Percentiles rank a stretch among this genome's conserved stretches.
Evolutionary conservation across 129 eudicot genomes (phyloP).

Genomic region (Lactuca sativa): DNA sequence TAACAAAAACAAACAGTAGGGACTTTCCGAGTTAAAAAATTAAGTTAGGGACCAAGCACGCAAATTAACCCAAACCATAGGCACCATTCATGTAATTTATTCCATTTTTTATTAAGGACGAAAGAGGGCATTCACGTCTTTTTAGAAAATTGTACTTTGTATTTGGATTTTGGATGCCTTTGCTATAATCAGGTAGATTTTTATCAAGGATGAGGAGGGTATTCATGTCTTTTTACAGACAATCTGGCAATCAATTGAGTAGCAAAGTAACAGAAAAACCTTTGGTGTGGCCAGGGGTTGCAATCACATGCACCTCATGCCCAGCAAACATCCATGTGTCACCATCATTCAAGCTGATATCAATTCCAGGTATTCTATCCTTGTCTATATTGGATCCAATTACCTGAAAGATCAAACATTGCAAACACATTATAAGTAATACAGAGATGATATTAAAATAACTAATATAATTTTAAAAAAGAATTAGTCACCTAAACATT

Average conservation of each 20-base stretch:
- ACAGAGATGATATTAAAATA: background rate
- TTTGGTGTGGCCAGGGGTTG: constrained; percentile 91
- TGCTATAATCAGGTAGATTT: too few species aligned
- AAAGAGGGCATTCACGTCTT: too few species aligned
- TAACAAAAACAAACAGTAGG: too few species aligned
- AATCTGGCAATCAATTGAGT: background rate
- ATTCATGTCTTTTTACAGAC: too few species aligned
- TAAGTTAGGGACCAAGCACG: too few species aligned
- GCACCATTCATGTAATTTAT: too few species aligned
- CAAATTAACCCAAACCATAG: too few species aligned
- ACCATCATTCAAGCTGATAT: constrained; percentile 78
- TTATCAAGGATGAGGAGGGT: too few species aligned
- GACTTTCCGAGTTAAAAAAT: too few species aligned
- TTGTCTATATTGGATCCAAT: constrained; percentile 74
- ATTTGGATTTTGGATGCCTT: too few species aligned
- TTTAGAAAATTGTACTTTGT: too few species aligned
- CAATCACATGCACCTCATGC: constrained; percentile 86
- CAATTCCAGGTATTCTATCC: constrained; percentile 95
- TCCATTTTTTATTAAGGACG: background rate
- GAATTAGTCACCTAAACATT: background rate
- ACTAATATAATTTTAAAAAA: background rate
- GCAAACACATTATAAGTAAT: constrained; percentile 1
- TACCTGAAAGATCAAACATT: constrained; percentile 56
- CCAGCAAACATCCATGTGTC: constrained; percentile 96
- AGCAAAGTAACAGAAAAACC: constrained; percentile 34